Percentiles rank a stretch among this genome's conserved stretches.
These are phyloP conservation scores for Yamadazyma philogaea DNA, from an alignment of 805 yeast species.

Conservation along the genomic window DNA sequence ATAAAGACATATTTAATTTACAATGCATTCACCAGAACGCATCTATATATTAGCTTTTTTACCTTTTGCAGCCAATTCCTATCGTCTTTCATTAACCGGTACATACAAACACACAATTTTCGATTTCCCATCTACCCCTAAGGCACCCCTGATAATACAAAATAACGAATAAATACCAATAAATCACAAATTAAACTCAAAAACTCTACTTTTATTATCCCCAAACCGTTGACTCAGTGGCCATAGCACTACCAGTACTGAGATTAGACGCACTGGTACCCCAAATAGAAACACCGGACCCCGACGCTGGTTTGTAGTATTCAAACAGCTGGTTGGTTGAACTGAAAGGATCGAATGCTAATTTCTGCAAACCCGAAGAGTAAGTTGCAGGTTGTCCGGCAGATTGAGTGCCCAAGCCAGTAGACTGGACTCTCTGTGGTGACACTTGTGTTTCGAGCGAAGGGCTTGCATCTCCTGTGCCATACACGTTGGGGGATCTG, in stretches of 20 bases:
- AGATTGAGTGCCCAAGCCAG: background rate
- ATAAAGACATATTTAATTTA: too few species aligned
- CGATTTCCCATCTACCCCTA: conserved; percentile 1
- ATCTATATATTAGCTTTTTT: background rate
- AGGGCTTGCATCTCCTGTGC: background rate
- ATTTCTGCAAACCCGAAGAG: background rate
- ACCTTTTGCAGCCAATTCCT: background rate
- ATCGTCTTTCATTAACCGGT: conserved; percentile 4
- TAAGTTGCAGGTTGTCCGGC: background rate
- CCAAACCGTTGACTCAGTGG: conserved; percentile 9
- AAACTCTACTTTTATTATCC: conserved; percentile 4
- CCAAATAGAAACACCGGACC: conserved; percentile 6
- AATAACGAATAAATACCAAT: conserved; percentile 5
- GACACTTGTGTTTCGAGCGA: background rate
- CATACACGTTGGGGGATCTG: background rate
- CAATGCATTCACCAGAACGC: too few species aligned
- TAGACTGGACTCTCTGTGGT: background rate
- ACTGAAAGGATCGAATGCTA: conserved; percentile 5
- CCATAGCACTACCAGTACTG: background rate
- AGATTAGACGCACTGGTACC: conserved; percentile 5
- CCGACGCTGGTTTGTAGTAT: background rate
- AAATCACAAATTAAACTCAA: background rate
- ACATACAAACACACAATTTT: conserved; percentile 3
- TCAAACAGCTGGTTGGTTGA: conserved; percentile 2
- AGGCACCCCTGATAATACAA: conserved; percentile 2